Percentiles rank a stretch among this genome's conserved stretches.
Conservation (phyloP, 2,329 filamentous ascomycete genomes). For the Ophiostoma australiae region DNA sequence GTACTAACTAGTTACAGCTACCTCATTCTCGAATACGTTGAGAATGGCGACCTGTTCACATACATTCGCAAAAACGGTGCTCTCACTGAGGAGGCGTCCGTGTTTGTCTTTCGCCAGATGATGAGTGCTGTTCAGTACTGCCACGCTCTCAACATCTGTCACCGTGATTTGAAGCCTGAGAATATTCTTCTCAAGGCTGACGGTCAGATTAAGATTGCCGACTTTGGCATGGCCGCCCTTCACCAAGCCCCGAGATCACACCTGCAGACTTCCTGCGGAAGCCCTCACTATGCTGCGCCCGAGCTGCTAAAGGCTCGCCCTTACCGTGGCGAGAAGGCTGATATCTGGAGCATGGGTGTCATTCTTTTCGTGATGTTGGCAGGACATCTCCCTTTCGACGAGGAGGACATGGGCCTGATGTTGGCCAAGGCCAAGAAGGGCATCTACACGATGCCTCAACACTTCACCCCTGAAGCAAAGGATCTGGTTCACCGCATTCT, state of each 20-base stretch:
- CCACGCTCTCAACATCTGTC: constrained; percentile 90
- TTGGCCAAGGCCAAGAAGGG: constrained; percentile 57
- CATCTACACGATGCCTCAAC: constrained; percentile 56
- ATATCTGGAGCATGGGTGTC: constrained; percentile 92
- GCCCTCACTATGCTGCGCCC: constrained; percentile 92
- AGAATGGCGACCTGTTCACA: constrained; percentile 73
- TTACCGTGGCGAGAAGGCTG: constrained; percentile 80
- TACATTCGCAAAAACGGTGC: constrained; percentile 72
- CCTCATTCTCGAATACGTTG: constrained; percentile 86
- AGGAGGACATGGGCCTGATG: constrained; percentile 57
- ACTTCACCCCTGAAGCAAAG: constrained; percentile 62
- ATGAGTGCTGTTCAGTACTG: constrained; percentile 89
- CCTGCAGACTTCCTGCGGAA: constrained; percentile 86
- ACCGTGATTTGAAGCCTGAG: constrained; percentile 93
- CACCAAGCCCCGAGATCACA: constrained; percentile 73
- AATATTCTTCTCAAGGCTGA: constrained; percentile 81
- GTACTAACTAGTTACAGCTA: constrained; percentile 55
- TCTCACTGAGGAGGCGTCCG: constrained; percentile 72
- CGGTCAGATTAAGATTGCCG: constrained; percentile 83
- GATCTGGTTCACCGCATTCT: constrained; percentile 78
- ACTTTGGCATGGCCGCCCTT: constrained; percentile 96
- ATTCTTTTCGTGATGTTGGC: constrained; percentile 85
- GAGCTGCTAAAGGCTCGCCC: constrained; percentile 73
- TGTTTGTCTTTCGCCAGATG: constrained; percentile 87
- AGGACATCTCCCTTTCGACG: constrained; percentile 77